phyloP scores from a whole-genome alignment of 108 stramenopile species.

The Cyclostephanos invisitatus region DNA sequence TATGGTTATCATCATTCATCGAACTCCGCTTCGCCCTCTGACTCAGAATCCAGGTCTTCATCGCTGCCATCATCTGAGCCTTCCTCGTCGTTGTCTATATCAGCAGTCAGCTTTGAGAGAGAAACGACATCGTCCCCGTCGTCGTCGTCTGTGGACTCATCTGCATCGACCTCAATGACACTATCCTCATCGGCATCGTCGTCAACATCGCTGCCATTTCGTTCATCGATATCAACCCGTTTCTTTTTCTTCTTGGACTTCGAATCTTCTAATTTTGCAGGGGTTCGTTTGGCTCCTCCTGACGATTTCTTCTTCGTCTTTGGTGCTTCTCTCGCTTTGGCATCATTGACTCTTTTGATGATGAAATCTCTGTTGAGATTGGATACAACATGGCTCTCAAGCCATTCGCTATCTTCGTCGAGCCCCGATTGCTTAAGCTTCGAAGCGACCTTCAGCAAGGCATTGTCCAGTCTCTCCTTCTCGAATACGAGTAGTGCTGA shows the following conservation, averaged over 20 bases:
- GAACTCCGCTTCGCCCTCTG: slow-evolving; percentile 27
- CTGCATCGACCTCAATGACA: slow-evolving; percentile 20
- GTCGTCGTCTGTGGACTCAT: slow-evolving; percentile 33
- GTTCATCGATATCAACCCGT: slow-evolving; percentile 17
- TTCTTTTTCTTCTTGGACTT: slow-evolving; percentile 15
- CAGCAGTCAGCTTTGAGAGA: slow-evolving; percentile 8
- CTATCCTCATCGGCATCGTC: slow-evolving; percentile 29
- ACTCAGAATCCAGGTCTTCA: slow-evolving; percentile 7
- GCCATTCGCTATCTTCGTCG: slow-evolving; percentile 37
- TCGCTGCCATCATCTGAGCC: slow-evolving; percentile 11
- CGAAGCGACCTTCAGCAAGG: slow-evolving; percentile 36
- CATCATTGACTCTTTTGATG: slow-evolving; percentile 30
- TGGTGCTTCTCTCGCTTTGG: slow-evolving; percentile 43
- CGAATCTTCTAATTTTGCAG: slow-evolving; percentile 17
- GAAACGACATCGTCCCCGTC: slow-evolving; percentile 31
- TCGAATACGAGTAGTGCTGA: slow-evolving; percentile 49
- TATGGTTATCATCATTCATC: slow-evolving; percentile 2
- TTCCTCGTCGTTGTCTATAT: slow-evolving; percentile 2
- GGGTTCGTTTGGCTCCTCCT: slow-evolving; percentile 38
- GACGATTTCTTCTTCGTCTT: slow-evolving; percentile 24
- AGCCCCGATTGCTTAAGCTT: slow-evolving; percentile 38
- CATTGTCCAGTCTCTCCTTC: slow-evolving; percentile 50
- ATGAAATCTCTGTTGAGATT: slow-evolving; percentile 33
- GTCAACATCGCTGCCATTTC: slow-evolving; percentile 17
- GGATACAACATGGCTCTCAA: slow-evolving; percentile 38